Base-by-base conservation (phyloP, 73 alveolate species). In the Paramecium caudatum region DNA sequence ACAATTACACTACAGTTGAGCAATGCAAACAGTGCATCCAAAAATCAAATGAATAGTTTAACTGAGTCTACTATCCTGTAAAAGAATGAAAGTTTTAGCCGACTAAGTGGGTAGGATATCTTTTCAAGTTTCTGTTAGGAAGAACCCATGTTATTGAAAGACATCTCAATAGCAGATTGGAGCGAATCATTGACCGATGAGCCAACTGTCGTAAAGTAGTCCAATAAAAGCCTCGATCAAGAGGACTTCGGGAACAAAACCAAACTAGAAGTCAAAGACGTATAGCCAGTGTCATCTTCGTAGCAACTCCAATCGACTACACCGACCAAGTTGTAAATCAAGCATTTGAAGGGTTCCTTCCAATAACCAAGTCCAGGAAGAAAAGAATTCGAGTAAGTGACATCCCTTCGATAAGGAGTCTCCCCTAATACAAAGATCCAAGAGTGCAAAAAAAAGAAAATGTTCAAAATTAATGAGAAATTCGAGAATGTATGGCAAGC, bases 111-210 rank as follows among this genome's bases (percentile, higher is more conserved):
- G 21, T 74, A 74, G 23, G 88, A 74, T 74, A 27, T 74, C 47
- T 74, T 74, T n/a, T 74, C 88, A 39, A 74, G 88, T 74, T 74
- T 41, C 32, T 27, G 43, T 74, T 43, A 74, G 32, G 88, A 74
- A 19, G 88, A 74, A 4, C 88, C 88, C 4, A 74, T 74, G 88
- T 41, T 74, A 74, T 23, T 74, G 9, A 74, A 74, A 74, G 88
- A 74, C 43, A 74, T 74, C 30, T 74, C 88, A 0, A 27, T 74
- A 43, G 88, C 88, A 12, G 88, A 74, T 74, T 74, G 88, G 88
- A 74, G 88, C 43, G 88, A 74, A 21, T 39, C 68, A 13, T 25
- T 74, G 1, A 17, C 55, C 15, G 88, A 74, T 4, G 88, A 74
- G 9, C 36, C 70, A 0, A 74, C 88, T 9, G 43, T 5, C 19